These are phyloP conservation scores for Simplicillium aogashimaense DNA, from an alignment of 2,329 filamentous ascomycete genomes.

Conservation along the genomic window DNA sequence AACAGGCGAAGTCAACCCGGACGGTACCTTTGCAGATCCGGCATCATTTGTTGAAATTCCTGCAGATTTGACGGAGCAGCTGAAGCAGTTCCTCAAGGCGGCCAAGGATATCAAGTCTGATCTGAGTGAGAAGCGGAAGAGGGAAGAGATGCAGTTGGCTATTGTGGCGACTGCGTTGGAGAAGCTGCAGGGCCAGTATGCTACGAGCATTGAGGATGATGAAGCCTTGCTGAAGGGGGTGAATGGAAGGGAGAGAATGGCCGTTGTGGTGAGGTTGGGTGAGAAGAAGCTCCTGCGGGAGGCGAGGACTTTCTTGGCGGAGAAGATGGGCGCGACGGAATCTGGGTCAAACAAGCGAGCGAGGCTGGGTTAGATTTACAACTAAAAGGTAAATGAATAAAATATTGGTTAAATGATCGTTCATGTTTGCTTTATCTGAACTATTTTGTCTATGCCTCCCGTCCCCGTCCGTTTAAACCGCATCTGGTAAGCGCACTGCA, in stretches of 20 bases:
- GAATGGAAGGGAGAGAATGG: conserved; percentile 42
- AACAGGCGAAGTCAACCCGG: conserved; percentile 37
- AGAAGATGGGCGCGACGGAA: conserved; percentile 9
- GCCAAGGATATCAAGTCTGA: conserved; percentile 32
- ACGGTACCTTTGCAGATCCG: conserved; percentile 31
- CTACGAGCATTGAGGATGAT: conserved; percentile 30
- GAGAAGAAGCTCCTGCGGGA: conserved; percentile 60
- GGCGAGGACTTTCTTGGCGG: conserved; percentile 27
- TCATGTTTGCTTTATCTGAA: too few species aligned
- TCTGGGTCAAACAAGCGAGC: conserved; percentile 19
- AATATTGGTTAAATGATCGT: too few species aligned
- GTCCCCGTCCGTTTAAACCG: conserved; percentile 41
- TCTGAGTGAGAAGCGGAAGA: conserved; percentile 34
- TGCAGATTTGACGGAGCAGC: conserved; percentile 39
- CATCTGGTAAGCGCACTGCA: conserved; percentile 87
- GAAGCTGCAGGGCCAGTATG: conserved; percentile 28
- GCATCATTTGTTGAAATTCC: conserved; percentile 32
- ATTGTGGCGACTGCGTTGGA: conserved; percentile 28
- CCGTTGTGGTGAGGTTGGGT: conserved; percentile 56
- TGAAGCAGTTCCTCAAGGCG: conserved; percentile 38
- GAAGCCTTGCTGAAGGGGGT: conserved; percentile 23
- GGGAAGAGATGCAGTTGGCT: conserved; percentile 33
- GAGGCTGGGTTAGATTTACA: conserved; percentile 11
- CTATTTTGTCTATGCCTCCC: too few species aligned
- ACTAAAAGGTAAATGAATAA: too few species aligned